These are phyloP conservation scores for Hydnomerulius pinastri DNA, from an alignment of 768 basidiomycete species.

Conservation along the genomic window DNA sequence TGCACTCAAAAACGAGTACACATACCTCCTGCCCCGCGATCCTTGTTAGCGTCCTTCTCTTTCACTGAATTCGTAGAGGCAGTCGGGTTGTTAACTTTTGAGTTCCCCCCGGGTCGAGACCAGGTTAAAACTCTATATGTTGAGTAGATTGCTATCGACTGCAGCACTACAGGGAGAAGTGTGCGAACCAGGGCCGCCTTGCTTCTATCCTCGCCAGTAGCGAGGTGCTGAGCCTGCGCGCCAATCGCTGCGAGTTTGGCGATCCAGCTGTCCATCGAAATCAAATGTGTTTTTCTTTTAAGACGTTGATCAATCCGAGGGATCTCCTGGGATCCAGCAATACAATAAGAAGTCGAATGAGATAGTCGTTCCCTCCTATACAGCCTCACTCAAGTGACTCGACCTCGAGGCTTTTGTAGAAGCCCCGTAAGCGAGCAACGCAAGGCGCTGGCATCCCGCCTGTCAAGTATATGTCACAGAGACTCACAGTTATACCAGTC, in stretches of 20 bases:
- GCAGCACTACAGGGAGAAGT: slow-evolving; percentile 15
- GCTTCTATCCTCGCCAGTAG: neutral
- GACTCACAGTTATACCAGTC: no score
- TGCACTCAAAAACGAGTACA: neutral
- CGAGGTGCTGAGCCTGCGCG: no score
- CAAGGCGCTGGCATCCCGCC: no score
- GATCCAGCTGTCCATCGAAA: slow-evolving; percentile 11
- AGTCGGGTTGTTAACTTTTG: neutral
- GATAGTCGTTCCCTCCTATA: no score
- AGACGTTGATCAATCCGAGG: no score
- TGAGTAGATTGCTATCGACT: slow-evolving; percentile 17
- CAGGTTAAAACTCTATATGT: slow-evolving; percentile 13
- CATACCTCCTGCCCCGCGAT: slow-evolving; percentile 30
- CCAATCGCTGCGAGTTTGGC: neutral
- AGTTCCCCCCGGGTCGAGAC: slow-evolving; percentile 1
- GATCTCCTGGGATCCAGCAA: no score
- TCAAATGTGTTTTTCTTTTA: slow-evolving; percentile 17
- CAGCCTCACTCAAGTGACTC: no score
- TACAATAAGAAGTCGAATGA: no score
- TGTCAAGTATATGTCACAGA: no score
- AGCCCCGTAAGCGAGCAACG: no score
- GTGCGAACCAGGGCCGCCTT: slow-evolving; percentile 1
- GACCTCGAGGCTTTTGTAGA: no score
- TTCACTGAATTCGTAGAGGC: neutral
- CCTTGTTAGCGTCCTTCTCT: slow-evolving; percentile 15